These are phyloP conservation scores for Nematocida parisii DNA, from an alignment of 371 early-diverging fungal species.

Conservation along the genomic window DNA sequence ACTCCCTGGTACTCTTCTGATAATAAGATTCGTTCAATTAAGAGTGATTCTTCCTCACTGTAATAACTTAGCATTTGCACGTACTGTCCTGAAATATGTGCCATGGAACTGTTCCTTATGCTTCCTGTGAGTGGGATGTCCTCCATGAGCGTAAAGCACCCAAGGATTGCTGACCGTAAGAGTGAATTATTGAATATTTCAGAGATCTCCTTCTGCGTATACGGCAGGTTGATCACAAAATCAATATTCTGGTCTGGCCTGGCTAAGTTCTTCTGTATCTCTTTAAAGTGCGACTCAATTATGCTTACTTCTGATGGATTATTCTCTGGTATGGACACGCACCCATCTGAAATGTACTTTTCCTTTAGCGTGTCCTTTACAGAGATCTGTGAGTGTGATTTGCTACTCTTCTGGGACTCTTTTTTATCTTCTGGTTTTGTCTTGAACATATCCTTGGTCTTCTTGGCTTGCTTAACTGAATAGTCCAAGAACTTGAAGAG, in stretches of 20 bases:
- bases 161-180: conserved; percentile 22
- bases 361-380: conserved; percentile 16
- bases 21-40: conserved; percentile 40
- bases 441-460: conserved; percentile 37
- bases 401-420: not conserved
- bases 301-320: conserved; percentile 47
- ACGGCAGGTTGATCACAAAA: conserved; percentile 7
- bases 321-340: not conserved
- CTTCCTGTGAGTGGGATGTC: conserved; percentile 34
- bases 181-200: conserved; percentile 16
- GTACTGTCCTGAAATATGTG: conserved; percentile 46
- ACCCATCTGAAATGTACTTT: conserved; percentile 53
- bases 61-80: conserved; percentile 47
- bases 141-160: conserved; percentile 47
- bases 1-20: conserved; percentile 55
- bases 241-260: not conserved
- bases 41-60: not conserved
- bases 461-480: conserved; percentile 47
- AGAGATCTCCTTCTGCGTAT: not conserved
- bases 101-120: conserved; percentile 42
- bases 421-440: conserved; percentile 4
- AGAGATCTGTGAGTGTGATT: conserved; percentile 1
- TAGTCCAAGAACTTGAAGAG: conserved; percentile 59
- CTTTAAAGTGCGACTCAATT: conserved; percentile 44
- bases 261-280: conserved; percentile 25